Evolutionary conservation across 306 rosid genomes (phyloP), one percentile per base, ranked within the genome.

Genomic region (Cucurbita maxima): DNA sequence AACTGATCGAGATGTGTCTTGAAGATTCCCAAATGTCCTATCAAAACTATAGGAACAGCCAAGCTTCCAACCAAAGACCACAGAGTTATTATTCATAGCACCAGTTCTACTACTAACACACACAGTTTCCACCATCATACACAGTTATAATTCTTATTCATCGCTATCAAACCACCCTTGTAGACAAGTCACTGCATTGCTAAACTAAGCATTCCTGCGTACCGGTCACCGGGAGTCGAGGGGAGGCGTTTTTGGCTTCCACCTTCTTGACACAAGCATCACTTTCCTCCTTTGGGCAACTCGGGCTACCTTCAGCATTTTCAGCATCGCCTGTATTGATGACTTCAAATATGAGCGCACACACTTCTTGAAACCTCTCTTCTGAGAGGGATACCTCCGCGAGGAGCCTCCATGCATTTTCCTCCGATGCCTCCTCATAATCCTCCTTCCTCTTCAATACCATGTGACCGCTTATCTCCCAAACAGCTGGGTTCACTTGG

Each of bases 381-480:
- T 88, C 90, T 1, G 98, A 92, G 47, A 92, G 92, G 16, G 98
- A 92, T 14, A 92, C 98, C 87, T 83, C 98, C 0, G 96, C 98
- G 44, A 92, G 98, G 64, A 92, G 98, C 83, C 84, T 87, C 90
- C 96, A 88, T 40, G 98, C 98, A 72, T 92, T 90, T 80, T 82
- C 91, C 82, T 92, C 96, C 20, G 96, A 90, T 0, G 98, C 98
- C 83, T 88, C 98, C 0, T 88, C 96, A n/a, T 77, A 92, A 76
- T 92, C 98, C 82, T 86, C 79, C 85, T 82, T 90, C 88, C 98
- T 87, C 89, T 92, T 92, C 60, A 92, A 71, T 74, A 92, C 98
- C 96, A 92, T 92, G 84, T 92, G 98, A 36, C 98, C 98, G 30
- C 98, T 92, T 20, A 90, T 90, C 76, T 92, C 98, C 98, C 98